Percentiles rank a stretch among this genome's conserved stretches.
phyloP scores from a whole-genome alignment of 1,284 basidiomycete genomes.

The Ganoderma multipileum region DNA sequence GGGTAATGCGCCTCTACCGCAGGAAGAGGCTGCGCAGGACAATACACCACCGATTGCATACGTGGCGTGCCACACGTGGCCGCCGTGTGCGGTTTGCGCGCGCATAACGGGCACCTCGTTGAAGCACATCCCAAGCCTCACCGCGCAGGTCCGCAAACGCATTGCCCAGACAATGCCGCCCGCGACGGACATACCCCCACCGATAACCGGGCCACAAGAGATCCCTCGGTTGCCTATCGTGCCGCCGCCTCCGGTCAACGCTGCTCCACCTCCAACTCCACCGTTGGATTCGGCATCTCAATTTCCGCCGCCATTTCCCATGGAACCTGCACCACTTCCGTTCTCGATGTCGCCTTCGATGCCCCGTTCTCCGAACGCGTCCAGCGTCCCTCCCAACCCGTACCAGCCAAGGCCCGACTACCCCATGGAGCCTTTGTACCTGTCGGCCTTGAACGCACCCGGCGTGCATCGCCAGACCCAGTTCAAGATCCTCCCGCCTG shows the following conservation, averaged over 20 bases:
- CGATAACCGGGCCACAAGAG: not conserved
- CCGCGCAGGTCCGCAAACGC: slow-evolving; percentile 5
- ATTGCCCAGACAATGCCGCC: slow-evolving; percentile 7
- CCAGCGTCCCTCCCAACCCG: not conserved
- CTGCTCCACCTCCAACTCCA: not conserved
- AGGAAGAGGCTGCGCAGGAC: slow-evolving; percentile 2
- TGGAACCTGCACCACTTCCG: not conserved
- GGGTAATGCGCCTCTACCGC: not conserved
- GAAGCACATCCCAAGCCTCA: slow-evolving; percentile 7
- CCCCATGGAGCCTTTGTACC: slow-evolving; percentile 20
- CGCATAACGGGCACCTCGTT: slow-evolving; percentile 12
- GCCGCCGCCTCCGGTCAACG: not conserved
- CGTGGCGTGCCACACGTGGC: slow-evolving; percentile 22
- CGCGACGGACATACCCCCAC: slow-evolving; percentile 8
- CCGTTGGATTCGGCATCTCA: not conserved
- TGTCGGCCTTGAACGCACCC: slow-evolving; percentile 13
- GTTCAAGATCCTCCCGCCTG: slow-evolving; percentile 8
- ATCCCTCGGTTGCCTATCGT: not conserved
- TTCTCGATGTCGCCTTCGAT: not conserved
- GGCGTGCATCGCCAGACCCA: slow-evolving; percentile 3
- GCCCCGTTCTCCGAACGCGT: not conserved
- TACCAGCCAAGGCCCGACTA: slow-evolving; percentile 10
- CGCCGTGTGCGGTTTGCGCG: slow-evolving; percentile 21
- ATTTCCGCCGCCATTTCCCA: not conserved
- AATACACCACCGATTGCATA: slow-evolving; percentile 9